Evolutionary conservation across 1,284 basidiomycete genomes (phyloP).

Genomic region (Phlebopus sp.): DNA sequence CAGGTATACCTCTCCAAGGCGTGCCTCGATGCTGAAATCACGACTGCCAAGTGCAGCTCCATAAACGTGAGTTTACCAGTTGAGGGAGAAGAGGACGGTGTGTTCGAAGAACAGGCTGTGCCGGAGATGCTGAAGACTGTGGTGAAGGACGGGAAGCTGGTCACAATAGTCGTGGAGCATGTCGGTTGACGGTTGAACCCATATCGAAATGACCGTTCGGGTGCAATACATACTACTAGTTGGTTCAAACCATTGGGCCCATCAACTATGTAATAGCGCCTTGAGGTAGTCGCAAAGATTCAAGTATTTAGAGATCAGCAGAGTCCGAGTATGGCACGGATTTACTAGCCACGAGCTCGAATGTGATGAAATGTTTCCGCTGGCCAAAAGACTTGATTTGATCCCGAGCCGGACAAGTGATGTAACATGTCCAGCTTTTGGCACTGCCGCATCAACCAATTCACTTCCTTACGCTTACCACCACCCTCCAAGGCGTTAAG

Average conservation of each 20-base stretch:
- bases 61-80: conserved; percentile 93
- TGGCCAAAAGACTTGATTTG: too few relatives aligned
- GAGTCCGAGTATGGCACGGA: too few relatives aligned
- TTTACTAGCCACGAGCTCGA: too few relatives aligned
- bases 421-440: neutral
- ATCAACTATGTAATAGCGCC: too few relatives aligned
- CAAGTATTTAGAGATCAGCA: too few relatives aligned
- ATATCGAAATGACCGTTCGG: neutral
- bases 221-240: too few relatives aligned
- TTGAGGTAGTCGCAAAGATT: too few relatives aligned
- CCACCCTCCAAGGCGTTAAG: neutral
- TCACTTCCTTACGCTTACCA: neutral
- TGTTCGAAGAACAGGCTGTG: conserved; percentile 87
- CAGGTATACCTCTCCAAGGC: conserved; percentile 91
- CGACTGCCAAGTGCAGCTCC: conserved; percentile 92
- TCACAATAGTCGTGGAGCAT: conserved; percentile 90
- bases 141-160: conserved; percentile 80
- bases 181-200: conserved; percentile 64
- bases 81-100: conserved; percentile 86
- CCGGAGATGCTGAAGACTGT: conserved; percentile 96
- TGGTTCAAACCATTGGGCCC: too few relatives aligned
- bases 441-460: conserved; percentile 3
- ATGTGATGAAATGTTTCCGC: too few relatives aligned
- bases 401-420: neutral
- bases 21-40: conserved; percentile 81